phyloP scores from a whole-genome alignment of 305 asterid genomes.

The Nicotiana rustica region DNA sequence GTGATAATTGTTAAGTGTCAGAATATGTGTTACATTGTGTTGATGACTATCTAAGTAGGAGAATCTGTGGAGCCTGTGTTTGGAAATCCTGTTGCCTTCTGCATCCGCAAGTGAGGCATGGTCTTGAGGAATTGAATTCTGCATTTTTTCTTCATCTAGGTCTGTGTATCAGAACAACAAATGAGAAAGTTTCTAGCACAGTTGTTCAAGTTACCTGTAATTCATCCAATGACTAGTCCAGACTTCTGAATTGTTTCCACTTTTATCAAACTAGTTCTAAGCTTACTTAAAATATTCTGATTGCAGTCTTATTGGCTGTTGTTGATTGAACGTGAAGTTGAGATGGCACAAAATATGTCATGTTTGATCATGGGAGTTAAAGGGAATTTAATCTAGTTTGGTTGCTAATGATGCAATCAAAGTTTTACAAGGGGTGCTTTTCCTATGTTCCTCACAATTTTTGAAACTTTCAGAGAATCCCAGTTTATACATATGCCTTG shows the following conservation, averaged over 20 bases:
- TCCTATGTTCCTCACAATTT: conserved; percentile 1
- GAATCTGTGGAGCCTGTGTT: not conserved
- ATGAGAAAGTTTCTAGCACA: conserved; percentile 15
- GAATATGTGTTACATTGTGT: not conserved
- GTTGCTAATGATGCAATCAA: conserved; percentile 4
- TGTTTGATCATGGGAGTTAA: conserved; percentile 10
- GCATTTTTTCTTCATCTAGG: not conserved
- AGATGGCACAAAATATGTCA: not conserved
- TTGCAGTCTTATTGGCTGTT: conserved; percentile 18
- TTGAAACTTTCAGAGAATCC: not conserved
- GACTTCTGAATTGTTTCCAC: not conserved
- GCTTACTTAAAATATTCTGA: not conserved
- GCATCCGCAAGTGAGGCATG: conserved; percentile 27
- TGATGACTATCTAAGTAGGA: not conserved
- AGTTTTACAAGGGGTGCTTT: conserved; percentile 11
- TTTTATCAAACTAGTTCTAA: not conserved
- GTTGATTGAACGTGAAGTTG: conserved; percentile 16
- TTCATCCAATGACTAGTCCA: not conserved
- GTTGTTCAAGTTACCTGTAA: not conserved
- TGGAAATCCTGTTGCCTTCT: conserved; percentile 16
- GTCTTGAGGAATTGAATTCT: not conserved
- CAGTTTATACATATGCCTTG: conserved; percentile 7
- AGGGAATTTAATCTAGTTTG: not conserved
- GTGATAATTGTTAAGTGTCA: conserved; percentile 6
- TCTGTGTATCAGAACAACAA: not conserved